Evolutionary conservation across 306 rosid genomes (phyloP).

Genomic region (Luffa acutangula): DNA sequence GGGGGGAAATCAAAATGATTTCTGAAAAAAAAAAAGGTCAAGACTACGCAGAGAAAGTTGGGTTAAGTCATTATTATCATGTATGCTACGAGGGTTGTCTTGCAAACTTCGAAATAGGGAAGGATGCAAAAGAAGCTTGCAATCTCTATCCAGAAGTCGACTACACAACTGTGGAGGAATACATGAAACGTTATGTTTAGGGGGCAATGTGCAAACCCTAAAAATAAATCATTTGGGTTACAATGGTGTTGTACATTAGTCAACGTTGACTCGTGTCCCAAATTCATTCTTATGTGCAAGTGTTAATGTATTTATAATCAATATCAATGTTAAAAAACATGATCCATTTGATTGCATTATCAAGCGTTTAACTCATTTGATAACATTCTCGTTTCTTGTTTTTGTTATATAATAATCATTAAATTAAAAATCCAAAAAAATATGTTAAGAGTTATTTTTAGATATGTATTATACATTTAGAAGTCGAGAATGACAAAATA

Average conservation of each 20-base stretch:
- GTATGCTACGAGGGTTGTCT: constrained; percentile 55
- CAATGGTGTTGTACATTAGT: too few species aligned
- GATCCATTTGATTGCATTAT: too few species aligned
- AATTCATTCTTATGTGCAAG: background rate
- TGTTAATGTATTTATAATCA: too few species aligned
- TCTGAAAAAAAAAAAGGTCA: constrained; percentile 4
- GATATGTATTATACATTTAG: too few species aligned
- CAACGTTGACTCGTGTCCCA: background rate
- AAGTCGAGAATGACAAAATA: too few species aligned
- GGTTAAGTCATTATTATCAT: constrained; percentile 43
- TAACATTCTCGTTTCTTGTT: too few species aligned
- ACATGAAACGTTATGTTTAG: constrained; percentile 9
- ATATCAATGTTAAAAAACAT: too few species aligned
- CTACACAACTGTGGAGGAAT: constrained; percentile 19
- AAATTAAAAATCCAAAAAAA: too few species aligned
- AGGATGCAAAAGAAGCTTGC: constrained; percentile 41
- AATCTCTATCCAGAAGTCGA: constrained; percentile 40
- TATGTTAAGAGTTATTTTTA: too few species aligned
- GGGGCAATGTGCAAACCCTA: background rate
- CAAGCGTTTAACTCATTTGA: too few species aligned
- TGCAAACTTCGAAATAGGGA: constrained; percentile 47
- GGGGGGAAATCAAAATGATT: background rate
- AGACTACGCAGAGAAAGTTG: constrained; percentile 42
- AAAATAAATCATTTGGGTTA: background rate
- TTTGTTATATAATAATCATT: too few species aligned